Conservation (phyloP, 306 rosid species). For the Neltuma alba region DNA sequence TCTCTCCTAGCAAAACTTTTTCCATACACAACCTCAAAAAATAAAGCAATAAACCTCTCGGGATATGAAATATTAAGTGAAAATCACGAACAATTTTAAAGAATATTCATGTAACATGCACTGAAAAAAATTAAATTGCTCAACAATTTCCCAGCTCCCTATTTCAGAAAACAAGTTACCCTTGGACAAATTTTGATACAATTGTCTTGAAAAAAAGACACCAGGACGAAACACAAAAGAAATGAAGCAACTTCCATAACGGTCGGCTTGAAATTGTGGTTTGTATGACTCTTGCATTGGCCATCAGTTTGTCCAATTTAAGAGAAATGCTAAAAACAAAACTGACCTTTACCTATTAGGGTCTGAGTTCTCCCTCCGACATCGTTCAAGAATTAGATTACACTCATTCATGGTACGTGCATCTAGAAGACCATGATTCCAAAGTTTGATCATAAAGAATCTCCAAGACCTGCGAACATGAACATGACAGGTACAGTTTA, state of each 20-base stretch:
- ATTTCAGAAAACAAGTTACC: constrained; percentile 21
- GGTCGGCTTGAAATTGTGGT: constrained; percentile 27
- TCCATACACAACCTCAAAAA: no score
- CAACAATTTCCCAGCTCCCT: constrained; percentile 20
- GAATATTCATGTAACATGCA: constrained; percentile 10
- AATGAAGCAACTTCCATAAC: constrained; percentile 4
- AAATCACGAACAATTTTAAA: not conserved
- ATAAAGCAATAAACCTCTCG: not conserved
- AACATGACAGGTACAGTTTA: not conserved
- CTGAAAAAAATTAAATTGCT: not conserved
- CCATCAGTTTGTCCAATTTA: constrained; percentile 11
- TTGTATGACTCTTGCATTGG: not conserved
- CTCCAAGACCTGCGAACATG: constrained; percentile 69
- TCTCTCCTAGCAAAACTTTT: no score
- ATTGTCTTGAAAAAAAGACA: not conserved
- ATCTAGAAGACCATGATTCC: constrained; percentile 73
- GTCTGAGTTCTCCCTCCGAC: constrained; percentile 46
- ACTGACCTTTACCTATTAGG: constrained; percentile 39
- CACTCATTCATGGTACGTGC: constrained; percentile 52
- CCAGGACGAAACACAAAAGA: not conserved
- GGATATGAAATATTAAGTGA: not conserved
- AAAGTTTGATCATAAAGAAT: constrained; percentile 68
- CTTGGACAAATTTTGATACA: constrained; percentile 11
- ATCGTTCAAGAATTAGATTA: constrained; percentile 52
- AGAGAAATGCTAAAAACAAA: not conserved